Evolutionary conservation across 2,329 filamentous ascomycete genomes (phyloP).

Genomic region (Calonectria henricotiae): DNA sequence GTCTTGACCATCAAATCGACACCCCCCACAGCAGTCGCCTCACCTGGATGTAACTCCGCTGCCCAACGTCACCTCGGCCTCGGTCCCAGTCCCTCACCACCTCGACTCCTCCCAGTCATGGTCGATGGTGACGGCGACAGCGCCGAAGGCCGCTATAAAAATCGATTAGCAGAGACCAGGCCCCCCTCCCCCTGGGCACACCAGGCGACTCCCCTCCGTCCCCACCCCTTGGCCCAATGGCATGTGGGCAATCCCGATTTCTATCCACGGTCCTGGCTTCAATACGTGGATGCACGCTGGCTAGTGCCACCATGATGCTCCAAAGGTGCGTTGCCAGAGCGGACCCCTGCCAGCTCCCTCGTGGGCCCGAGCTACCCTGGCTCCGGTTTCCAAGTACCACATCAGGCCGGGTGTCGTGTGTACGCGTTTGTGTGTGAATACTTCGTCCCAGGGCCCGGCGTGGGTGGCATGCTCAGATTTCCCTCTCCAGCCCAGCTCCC

Average conservation of each 20-base stretch:
- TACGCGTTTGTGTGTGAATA: slow-evolving; percentile 14
- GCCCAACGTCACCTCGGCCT: slow-evolving; percentile 1
- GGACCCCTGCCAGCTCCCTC: neutral
- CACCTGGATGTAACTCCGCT: neutral
- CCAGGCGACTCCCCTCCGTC: neutral
- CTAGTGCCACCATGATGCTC: slow-evolving; percentile 15
- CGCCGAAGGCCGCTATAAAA: slow-evolving; percentile 1
- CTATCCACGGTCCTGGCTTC: slow-evolving; percentile 12
- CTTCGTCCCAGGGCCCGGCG: slow-evolving; percentile 6
- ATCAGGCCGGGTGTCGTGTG: slow-evolving; percentile 8
- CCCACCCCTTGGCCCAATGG: slow-evolving; percentile 14
- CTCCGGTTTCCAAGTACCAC: slow-evolving; percentile 11
- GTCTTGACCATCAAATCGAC: slow-evolving; percentile 8
- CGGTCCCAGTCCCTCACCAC: neutral
- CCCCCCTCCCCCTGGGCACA: slow-evolving; percentile 7
- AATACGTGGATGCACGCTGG: slow-evolving; percentile 22
- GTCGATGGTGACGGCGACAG: slow-evolving; percentile 1
- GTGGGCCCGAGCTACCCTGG: slow-evolving; percentile 1
- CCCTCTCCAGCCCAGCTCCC: neutral
- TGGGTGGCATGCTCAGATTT: slow-evolving; percentile 17
- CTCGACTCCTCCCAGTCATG: neutral
- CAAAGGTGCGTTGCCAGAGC: neutral
- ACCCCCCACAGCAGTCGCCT: neutral
- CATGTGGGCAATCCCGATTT: slow-evolving; percentile 22
- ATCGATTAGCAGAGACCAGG: slow-evolving; percentile 5